Evolutionary conservation across 1,284 basidiomycete species (phyloP).

Genomic region (Pyrrhoderma noxium): DNA sequence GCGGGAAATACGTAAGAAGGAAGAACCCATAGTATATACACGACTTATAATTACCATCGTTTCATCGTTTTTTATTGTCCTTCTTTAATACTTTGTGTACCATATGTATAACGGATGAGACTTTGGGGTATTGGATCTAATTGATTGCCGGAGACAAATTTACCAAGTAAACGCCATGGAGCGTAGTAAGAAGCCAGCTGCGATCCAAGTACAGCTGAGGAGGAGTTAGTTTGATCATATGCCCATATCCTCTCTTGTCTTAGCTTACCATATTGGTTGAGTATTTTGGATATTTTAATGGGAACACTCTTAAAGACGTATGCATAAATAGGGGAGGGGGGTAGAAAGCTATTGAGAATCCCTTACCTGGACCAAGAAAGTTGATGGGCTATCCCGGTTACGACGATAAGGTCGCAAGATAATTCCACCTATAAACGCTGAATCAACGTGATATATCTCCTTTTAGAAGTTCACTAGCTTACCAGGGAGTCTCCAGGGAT

Average conservation of each 20-base stretch:
- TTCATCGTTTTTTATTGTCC: background rate
- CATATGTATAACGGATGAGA: constrained; percentile 13
- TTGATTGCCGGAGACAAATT: constrained; percentile 5
- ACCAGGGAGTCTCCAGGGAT: constrained; percentile 80
- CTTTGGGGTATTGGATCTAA: constrained; percentile 11
- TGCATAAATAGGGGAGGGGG: background rate
- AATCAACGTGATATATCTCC: background rate
- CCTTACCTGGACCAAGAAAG: constrained; percentile 4
- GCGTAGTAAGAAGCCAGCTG: constrained; percentile 9
- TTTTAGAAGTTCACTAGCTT: constrained; percentile 13
- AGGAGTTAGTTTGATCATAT: background rate
- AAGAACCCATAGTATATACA: background rate
- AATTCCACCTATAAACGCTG: constrained; percentile 28
- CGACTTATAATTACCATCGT: background rate
- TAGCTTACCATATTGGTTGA: constrained; percentile 13
- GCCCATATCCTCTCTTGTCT: background rate
- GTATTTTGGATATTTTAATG: constrained; percentile 11
- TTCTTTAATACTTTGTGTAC: background rate
- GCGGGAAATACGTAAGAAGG: constrained; percentile 10
- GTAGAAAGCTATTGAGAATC: background rate
- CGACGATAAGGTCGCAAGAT: constrained; percentile 22
- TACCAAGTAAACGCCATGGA: constrained; percentile 2
- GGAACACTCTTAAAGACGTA: constrained; percentile 3
- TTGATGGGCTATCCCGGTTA: background rate
- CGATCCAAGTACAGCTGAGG: constrained; percentile 7